phyloP scores from a whole-genome alignment of 2,329 filamentous ascomycete genomes.

The Ampelomyces quisqualis region DNA sequence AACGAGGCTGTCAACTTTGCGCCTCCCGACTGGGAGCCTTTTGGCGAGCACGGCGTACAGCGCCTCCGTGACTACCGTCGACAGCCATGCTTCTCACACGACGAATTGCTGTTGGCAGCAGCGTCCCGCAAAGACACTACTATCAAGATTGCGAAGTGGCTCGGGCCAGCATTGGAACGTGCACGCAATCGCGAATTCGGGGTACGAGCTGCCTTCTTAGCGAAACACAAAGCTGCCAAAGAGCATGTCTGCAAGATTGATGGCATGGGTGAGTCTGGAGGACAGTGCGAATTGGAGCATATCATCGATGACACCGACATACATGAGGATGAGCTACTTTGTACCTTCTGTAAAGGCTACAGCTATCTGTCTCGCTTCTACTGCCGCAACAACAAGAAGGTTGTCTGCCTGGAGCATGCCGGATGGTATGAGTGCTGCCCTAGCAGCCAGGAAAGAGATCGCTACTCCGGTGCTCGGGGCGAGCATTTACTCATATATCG shows the following conservation, averaged over 20 bases:
- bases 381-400: constrained; percentile 77
- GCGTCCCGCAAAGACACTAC: constrained; percentile 71
- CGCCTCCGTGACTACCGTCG: constrained; percentile 82
- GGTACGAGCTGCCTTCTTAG: constrained; percentile 68
- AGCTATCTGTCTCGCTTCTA: constrained; percentile 88
- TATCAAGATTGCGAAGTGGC: constrained; percentile 93
- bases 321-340: constrained; percentile 89
- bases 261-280: constrained; percentile 51
- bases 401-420: constrained; percentile 79
- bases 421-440: constrained; percentile 76
- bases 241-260: constrained; percentile 48
- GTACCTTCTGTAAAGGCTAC: constrained; percentile 87
- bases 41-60: constrained; percentile 81
- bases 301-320: constrained; percentile 64
- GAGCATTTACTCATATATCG: constrained; percentile 77
- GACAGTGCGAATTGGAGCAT: constrained; percentile 34
- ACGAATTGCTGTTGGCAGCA: constrained; percentile 89
- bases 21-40: constrained; percentile 91
- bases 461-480: constrained; percentile 56
- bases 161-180: constrained; percentile 80
- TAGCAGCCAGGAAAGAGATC: constrained; percentile 63
- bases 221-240: constrained; percentile 59
- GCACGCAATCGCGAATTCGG: constrained; percentile 72
- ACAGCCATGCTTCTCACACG: constrained; percentile 95
- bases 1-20: constrained; percentile 99